Base-by-base conservation (phyloP, 176 grass and related monocot species). In the Oryza brachyantha region DNA sequence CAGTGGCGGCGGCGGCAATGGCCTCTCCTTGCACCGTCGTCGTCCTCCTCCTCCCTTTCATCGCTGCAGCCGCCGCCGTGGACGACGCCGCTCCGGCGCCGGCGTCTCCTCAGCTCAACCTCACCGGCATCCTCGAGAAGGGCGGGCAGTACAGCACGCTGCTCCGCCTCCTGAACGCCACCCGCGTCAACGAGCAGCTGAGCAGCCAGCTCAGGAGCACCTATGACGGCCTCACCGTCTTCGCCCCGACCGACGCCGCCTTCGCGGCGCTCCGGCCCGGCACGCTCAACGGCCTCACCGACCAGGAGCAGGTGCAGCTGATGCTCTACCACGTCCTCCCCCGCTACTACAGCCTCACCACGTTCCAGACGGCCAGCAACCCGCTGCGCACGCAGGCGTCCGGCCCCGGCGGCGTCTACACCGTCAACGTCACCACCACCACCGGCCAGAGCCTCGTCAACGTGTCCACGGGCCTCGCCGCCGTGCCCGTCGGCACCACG, bases 311-410 rank as follows among this genome's bases (percentile, higher is more conserved):
- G 87, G 80, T 87, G 34, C 81, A 82, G 61, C 63, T 93, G 37
- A 22, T 88, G 9, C 80, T 90, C 36, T 93, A 76, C 82, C 91
- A 93, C 24, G 82, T 93, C 39, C 77, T 93, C 19, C 91, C 91
- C 0, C 72, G 85, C 5, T 93, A 67, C 84, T 90, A 88, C 88
- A 90, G 64, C 54, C 29, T 74, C 25, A 5, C 82, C 26, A 81
- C 83, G 66, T 93, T 93, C 59, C 63, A 70, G 55, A 93, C 88
- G 24, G 63, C 73, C 7, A 93, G 91, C 81, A 93, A 93, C 85
- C 91, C 91, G 59, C 73, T 93, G 61, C 83, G 57, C 61, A 93
- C 91, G 13, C 85, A 93, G 78, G 88, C 88, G 10, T 90, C 91
- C n/a, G 88, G 88, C 36, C 67, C 61, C 46, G 73, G 64, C 39